Percentiles rank a stretch among this genome's conserved stretches.
Conservation (phyloP, 1,284 basidiomycete species). For the Microbotryum saponariae region DNA sequence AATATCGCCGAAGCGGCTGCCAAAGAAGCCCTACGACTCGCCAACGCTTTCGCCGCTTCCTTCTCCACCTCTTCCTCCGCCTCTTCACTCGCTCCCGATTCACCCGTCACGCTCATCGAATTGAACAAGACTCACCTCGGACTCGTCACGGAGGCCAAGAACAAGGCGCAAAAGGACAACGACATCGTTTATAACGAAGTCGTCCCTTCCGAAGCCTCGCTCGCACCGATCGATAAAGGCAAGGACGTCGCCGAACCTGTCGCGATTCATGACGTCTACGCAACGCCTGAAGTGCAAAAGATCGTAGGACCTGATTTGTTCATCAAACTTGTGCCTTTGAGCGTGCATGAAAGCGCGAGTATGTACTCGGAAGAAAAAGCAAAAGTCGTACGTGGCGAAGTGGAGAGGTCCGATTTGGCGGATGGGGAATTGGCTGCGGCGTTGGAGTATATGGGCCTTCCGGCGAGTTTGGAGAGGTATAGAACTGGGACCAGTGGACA, state of each 20-base stretch:
- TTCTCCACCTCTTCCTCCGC: slow-evolving; percentile 58
- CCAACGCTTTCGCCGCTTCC: slow-evolving; percentile 61
- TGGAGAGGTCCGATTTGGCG: slow-evolving; percentile 73
- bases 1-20: slow-evolving; percentile 69
- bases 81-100: slow-evolving; percentile 65
- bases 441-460: slow-evolving; percentile 75
- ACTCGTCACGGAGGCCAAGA: slow-evolving; percentile 66
- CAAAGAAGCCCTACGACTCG: slow-evolving; percentile 71
- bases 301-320: slow-evolving; percentile 92
- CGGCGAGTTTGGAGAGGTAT: slow-evolving; percentile 66
- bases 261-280: slow-evolving; percentile 89
- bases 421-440: slow-evolving; percentile 73
- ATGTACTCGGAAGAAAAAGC: slow-evolving; percentile 99
- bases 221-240: slow-evolving; percentile 69
- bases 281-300: slow-evolving; percentile 83
- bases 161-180: slow-evolving; percentile 77
- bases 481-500: slow-evolving; percentile 66
- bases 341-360: slow-evolving; percentile 90
- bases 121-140: slow-evolving; percentile 75
- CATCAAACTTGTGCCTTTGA: slow-evolving; percentile 75
- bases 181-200: slow-evolving; percentile 98
- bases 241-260: slow-evolving; percentile 68
- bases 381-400: slow-evolving; percentile 82
- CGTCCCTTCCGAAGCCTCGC: slow-evolving; percentile 67
- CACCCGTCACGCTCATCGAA: slow-evolving; percentile 66